phyloP scores from a whole-genome alignment of 495 filamentous ascomycete genomes.

The Lichina pygmaea region DNA sequence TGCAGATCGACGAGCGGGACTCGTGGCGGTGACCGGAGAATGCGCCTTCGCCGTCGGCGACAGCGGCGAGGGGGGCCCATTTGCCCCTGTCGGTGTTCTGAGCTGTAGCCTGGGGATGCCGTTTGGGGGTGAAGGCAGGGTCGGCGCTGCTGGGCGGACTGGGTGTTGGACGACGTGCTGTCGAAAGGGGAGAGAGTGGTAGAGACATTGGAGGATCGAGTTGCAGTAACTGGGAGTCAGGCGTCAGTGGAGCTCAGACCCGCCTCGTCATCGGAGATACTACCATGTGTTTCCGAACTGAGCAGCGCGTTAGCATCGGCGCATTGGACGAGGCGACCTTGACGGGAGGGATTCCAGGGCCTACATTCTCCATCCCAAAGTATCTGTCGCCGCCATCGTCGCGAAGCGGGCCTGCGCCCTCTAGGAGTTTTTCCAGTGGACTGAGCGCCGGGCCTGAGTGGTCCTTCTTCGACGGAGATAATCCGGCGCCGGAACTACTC shows the following conservation, averaged over 20 bases:
- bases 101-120: slow-evolving; percentile 13
- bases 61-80: not conserved
- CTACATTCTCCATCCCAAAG: slow-evolving; percentile 93
- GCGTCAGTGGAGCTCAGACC: not conserved
- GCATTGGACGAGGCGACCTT: not conserved
- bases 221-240: slow-evolving; percentile 56
- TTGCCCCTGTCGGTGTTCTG: slow-evolving; percentile 14
- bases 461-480: slow-evolving; percentile 39
- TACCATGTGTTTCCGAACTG: slow-evolving; percentile 98
- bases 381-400: slow-evolving; percentile 91
- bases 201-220: slow-evolving; percentile 90
- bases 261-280: slow-evolving; percentile 1
- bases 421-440: slow-evolving; percentile 59
- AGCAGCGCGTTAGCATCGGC: slow-evolving; percentile 6
- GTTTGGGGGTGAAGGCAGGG: slow-evolving; percentile 20
- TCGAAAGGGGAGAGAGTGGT: slow-evolving; percentile 84
- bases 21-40: not conserved
- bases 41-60: not conserved
- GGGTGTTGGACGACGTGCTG: slow-evolving; percentile 89
- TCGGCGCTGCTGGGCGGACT: slow-evolving; percentile 26
- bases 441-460: slow-evolving; percentile 26
- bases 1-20: slow-evolving; percentile 7
- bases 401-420: slow-evolving; percentile 51
- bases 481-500: slow-evolving; percentile 16
- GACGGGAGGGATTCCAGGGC: slow-evolving; percentile 9